Evolutionary conservation across 2,329 filamentous ascomycete species (phyloP).

Genomic region (Venturia pyrina): DNA sequence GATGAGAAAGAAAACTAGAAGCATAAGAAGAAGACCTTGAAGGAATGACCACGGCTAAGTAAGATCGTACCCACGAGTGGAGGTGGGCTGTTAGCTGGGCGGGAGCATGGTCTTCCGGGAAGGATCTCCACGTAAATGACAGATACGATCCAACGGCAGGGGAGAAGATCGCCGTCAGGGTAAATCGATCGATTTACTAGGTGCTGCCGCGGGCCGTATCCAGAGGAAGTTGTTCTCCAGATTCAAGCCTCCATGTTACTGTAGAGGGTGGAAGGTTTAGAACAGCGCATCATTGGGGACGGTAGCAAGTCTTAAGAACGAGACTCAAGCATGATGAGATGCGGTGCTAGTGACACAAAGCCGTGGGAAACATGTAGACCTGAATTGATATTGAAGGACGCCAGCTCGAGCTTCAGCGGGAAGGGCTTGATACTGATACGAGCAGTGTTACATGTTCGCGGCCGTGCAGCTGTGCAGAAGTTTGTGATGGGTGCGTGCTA

Average conservation of each 20-base stretch:
- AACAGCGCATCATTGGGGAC: too few species aligned
- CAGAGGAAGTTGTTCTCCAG: neutral
- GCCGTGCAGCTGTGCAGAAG: too few species aligned
- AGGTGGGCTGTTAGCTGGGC: neutral
- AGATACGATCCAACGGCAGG: neutral
- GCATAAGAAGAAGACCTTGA: neutral
- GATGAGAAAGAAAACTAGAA: neutral
- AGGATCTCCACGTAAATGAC: neutral
- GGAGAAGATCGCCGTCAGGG: neutral
- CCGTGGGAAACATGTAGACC: neutral
- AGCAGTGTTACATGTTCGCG: neutral
- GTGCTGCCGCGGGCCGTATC: too few species aligned
- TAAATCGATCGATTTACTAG: neutral
- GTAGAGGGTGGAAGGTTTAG: neutral
- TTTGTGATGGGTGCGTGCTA: too few species aligned
- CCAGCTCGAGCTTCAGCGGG: too few species aligned
- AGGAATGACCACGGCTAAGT: neutral
- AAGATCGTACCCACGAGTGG: neutral
- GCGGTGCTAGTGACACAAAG: too few species aligned
- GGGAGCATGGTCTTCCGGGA: neutral
- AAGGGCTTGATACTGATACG: neutral
- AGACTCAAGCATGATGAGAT: too few species aligned
- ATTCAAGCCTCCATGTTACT: neutral
- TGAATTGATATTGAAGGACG: neutral
- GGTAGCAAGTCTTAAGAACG: too few species aligned